phyloP scores from a whole-genome alignment of 2,329 filamentous ascomycete species.

The Colletotrichum liriopes region DNA sequence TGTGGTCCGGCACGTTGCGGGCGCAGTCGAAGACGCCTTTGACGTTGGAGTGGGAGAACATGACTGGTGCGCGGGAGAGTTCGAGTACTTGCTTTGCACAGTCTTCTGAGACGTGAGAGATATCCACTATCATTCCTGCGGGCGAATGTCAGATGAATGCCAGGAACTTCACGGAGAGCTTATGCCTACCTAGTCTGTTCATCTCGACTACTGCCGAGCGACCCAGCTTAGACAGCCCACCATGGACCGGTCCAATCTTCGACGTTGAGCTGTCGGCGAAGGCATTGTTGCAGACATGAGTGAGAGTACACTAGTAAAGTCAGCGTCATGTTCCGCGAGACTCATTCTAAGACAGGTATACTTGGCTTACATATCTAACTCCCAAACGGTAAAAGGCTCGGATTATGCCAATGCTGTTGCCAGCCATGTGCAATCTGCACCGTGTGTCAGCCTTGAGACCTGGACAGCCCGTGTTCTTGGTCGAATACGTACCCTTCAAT shows the following conservation, averaged over 20 bases:
- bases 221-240: constrained; percentile 50
- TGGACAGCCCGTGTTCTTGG: accelerated
- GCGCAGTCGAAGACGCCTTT: constrained; percentile 45
- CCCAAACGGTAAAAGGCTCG: constrained; percentile 52
- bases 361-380: constrained; percentile 51
- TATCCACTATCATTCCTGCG: constrained; percentile 49
- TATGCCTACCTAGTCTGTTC: constrained; percentile 50
- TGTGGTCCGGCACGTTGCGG: constrained; percentile 59
- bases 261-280: constrained; percentile 49
- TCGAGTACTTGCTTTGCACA: constrained; percentile 46
- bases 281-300: constrained; percentile 49
- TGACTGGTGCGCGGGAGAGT: constrained; percentile 48
- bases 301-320: constrained; percentile 46
- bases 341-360: not conserved
- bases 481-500: constrained; percentile 49
- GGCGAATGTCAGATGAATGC: not conserved
- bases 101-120: constrained; percentile 51
- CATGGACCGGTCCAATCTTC: constrained; percentile 44
- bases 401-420: constrained; percentile 53
- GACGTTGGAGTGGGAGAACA: constrained; percentile 53
- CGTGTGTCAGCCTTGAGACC: not conserved
- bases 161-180: too few relatives aligned
- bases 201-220: constrained; percentile 51
- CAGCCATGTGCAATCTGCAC: constrained; percentile 49
- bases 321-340: not conserved